phyloP scores from a whole-genome alignment of 1,284 basidiomycete species.

The Pseudozyma tsukubaensis region DNA sequence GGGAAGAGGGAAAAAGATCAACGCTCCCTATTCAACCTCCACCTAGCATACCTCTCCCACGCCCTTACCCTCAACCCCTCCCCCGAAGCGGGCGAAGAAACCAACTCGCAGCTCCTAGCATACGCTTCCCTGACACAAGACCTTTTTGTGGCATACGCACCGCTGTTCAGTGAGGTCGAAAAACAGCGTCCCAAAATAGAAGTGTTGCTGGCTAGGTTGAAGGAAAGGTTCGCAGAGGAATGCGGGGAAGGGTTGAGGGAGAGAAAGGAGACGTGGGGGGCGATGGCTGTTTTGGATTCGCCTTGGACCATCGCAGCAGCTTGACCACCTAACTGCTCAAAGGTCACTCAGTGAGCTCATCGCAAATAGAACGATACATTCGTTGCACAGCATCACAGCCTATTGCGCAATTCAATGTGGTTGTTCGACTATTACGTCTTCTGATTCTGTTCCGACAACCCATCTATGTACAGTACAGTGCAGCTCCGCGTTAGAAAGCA shows the following conservation, averaged over 20 bases:
- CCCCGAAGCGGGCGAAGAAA: slow-evolving; percentile 4
- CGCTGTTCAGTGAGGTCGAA: slow-evolving; percentile 23
- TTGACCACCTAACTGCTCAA: not conserved
- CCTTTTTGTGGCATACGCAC: slow-evolving; percentile 17
- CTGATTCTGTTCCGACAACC: too few species aligned
- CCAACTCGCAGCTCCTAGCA: slow-evolving; percentile 16
- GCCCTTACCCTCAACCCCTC: slow-evolving; percentile 5
- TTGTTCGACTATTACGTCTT: too few species aligned
- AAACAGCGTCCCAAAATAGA: slow-evolving; percentile 5
- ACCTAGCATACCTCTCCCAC: slow-evolving; percentile 26
- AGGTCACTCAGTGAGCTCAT: slow-evolving; percentile 1
- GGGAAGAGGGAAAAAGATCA: slow-evolving; percentile 9
- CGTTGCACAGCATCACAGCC: too few species aligned
- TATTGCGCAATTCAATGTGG: too few species aligned
- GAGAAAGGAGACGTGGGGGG: not conserved
- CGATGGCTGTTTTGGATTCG: slow-evolving; percentile 21
- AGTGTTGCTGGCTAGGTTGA: slow-evolving; percentile 5
- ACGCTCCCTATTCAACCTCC: slow-evolving; percentile 20
- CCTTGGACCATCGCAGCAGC: slow-evolving; percentile 16
- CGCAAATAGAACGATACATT: not conserved
- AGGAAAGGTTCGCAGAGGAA: not conserved
- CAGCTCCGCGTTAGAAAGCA: slow-evolving; percentile 28
- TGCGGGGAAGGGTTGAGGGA: not conserved
- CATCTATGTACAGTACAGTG: too few species aligned
- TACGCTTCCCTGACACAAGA: slow-evolving; percentile 27